Percentiles rank a stretch among this genome's conserved stretches.
Evolutionary conservation across 1,284 basidiomycete species (phyloP).

Genomic region (Ganoderma resinaceum): DNA sequence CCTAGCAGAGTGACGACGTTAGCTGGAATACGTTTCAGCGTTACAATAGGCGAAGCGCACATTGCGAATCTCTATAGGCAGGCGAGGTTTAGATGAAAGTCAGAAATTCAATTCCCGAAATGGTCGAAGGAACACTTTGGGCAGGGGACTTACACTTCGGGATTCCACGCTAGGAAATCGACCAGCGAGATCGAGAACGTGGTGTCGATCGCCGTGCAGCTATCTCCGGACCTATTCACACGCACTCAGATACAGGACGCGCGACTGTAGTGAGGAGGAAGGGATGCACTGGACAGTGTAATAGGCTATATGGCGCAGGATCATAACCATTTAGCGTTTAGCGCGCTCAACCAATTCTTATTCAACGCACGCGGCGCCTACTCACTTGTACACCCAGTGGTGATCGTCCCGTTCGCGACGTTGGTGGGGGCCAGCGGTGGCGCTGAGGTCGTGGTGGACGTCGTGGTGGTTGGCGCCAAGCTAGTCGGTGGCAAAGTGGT

Average conservation of each 20-base stretch:
- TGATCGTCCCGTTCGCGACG: not conserved
- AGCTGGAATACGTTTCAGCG: not conserved
- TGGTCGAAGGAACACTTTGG: not conserved
- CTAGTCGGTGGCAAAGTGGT: not conserved
- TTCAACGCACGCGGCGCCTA: not conserved
- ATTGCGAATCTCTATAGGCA: not conserved
- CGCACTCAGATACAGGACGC: not conserved
- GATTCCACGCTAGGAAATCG: conserved; percentile 15
- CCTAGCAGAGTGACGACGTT: not conserved
- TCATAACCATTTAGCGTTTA: not conserved
- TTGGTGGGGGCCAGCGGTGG: not conserved
- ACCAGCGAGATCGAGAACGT: conserved; percentile 13
- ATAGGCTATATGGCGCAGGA: not conserved
- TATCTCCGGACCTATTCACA: conserved; percentile 18
- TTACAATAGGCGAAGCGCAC: not conserved
- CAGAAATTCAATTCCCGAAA: not conserved
- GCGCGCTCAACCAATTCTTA: not conserved
- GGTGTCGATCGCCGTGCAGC: conserved; percentile 19
- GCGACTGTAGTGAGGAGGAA: not conserved
- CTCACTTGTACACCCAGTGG: not conserved
- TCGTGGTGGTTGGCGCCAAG: not conserved
- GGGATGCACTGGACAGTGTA: not conserved
- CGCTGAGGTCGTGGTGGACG: not conserved
- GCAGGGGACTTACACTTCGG: not conserved
- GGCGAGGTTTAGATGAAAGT: not conserved